Evolutionary conservation across 345 rosid genomes (phyloP), one percentile per base, ranked within the genome.

Genomic region (Boechera stricta): DNA sequence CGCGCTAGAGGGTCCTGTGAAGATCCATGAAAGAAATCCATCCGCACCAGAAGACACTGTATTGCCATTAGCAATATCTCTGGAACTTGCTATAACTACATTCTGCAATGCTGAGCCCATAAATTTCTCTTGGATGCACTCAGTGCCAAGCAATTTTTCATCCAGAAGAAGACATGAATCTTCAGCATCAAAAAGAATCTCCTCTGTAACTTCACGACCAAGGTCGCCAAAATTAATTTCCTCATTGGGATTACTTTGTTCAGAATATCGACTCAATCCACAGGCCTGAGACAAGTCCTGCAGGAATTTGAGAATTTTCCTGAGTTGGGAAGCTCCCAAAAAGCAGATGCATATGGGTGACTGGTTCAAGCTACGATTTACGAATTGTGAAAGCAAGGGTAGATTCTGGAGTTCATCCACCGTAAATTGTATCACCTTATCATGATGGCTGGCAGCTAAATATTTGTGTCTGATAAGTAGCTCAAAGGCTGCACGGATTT

Each of bases 261-360:
- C 97, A 66, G 95, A 80, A 84, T 79, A 82, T 77, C 87, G 86
- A 80, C 86, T 84, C 84, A 92, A 82, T 74, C 89, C 89, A 82
- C 97, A 90, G 68, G 87, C 84, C 77, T 85, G 87, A 73, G 93
- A 86, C 49, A 92, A 62, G 56, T 91, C 98, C 87, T 91, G 98
- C 84, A 95, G 83, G 86, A 88, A 95, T 77, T 91, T 90, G 35
- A 91, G 87, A 72, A 92, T 85, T 82, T 88, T 91, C 84, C 67
- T 83, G 60, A 95, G 99, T 74, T 88, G 97, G 58, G 81, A 54
- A 54, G 90, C 94, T 72, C 92, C 98, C 81, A 95, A 75, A 75
- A 95, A 88, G 87, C 96, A 85, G 59, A 92, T 91, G 85, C 92
- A 90, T 53, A 83, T 56, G 7, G 91, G 96, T 71, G 93, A 83